Percentiles rank a stretch among this genome's conserved stretches.
Evolutionary conservation across 345 rosid genomes (phyloP).

Genomic region (Microcos paniculata): DNA sequence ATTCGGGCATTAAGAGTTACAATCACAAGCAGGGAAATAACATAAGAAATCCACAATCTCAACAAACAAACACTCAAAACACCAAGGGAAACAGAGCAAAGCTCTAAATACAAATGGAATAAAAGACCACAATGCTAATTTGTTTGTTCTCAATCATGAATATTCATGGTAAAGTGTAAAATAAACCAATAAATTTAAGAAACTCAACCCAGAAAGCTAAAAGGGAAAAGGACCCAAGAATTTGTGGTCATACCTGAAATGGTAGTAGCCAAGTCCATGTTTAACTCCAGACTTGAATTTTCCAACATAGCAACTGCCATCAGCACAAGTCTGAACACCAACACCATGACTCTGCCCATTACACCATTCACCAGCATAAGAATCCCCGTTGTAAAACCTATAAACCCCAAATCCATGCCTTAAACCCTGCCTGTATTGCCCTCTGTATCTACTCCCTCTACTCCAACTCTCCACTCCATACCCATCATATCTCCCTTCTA

Average conservation of each 20-base stretch:
- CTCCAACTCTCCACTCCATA: conserved; percentile 93
- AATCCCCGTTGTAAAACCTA: conserved; percentile 87
- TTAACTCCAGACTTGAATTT: conserved; percentile 86
- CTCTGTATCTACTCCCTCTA: conserved; percentile 88
- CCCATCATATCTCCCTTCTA: conserved; percentile 88
- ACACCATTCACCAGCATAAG: conserved; percentile 86
- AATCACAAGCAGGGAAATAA: background rate
- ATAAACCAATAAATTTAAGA: background rate
- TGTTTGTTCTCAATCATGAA: background rate
- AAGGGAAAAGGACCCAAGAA: background rate
- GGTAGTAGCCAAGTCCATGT: conserved; percentile 90
- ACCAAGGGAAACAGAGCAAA: background rate
- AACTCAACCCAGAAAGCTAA: background rate
- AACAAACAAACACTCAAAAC: background rate
- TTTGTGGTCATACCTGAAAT: conserved; percentile 61
- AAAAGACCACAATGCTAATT: background rate
- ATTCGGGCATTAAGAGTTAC: background rate
- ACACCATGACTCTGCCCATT: conserved; percentile 95
- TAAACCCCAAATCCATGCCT: conserved; percentile 86
- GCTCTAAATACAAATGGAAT: background rate
- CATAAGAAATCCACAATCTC: background rate
- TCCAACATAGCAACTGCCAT: conserved; percentile 82
- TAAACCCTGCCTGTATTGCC: conserved; percentile 74
- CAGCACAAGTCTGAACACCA: conserved; percentile 85
- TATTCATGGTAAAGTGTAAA: background rate